phyloP scores from a whole-genome alignment of 257 asterid species.

The Penstemon newberryi region DNA sequence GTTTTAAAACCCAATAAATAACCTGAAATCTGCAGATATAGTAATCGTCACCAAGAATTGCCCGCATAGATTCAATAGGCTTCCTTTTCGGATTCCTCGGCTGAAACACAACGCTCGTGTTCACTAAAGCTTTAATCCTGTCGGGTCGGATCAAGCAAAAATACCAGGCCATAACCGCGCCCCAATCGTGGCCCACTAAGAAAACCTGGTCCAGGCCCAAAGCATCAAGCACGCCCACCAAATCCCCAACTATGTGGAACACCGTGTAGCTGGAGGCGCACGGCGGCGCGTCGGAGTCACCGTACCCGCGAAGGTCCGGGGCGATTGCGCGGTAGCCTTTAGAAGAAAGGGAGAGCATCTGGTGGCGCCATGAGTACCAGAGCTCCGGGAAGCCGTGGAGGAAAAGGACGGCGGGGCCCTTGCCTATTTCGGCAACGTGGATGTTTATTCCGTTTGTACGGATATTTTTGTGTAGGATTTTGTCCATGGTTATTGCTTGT shows the following conservation, averaged over 20 bases:
- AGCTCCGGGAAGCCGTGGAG: slow-evolving; percentile 98
- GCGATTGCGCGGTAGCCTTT: slow-evolving; percentile 82
- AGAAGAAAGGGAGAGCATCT: slow-evolving; percentile 73
- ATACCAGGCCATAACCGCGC: slow-evolving; percentile 79
- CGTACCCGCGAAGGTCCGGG: slow-evolving; percentile 94
- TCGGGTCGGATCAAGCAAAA: slow-evolving; percentile 77
- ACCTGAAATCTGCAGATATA: slow-evolving; percentile 96
- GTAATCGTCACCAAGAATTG: slow-evolving; percentile 72
- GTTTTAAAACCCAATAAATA: not conserved
- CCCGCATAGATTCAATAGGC: slow-evolving; percentile 65
- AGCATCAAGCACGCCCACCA: slow-evolving; percentile 61
- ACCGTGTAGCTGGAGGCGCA: slow-evolving; percentile 65
- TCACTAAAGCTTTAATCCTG: slow-evolving; percentile 73
- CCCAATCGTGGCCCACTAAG: slow-evolving; percentile 98
- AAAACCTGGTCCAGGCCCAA: slow-evolving; percentile 58
- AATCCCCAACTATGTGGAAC: slow-evolving; percentile 75
- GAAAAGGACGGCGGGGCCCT: slow-evolving; percentile 80
- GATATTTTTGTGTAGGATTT: slow-evolving; percentile 58
- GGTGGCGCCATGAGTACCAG: slow-evolving; percentile 99
- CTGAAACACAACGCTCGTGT: slow-evolving; percentile 60
- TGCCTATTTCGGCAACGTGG: slow-evolving; percentile 87
- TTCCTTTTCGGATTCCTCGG: slow-evolving; percentile 62
- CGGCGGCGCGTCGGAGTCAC: slow-evolving; percentile 85
- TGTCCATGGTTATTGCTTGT: slow-evolving; percentile 46
- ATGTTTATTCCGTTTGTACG: slow-evolving; percentile 65